Evolutionary conservation across 2,329 filamentous ascomycete genomes (phyloP), one percentile per base, ranked within the genome.

Genomic region (Sclerotinia glacialis): DNA sequence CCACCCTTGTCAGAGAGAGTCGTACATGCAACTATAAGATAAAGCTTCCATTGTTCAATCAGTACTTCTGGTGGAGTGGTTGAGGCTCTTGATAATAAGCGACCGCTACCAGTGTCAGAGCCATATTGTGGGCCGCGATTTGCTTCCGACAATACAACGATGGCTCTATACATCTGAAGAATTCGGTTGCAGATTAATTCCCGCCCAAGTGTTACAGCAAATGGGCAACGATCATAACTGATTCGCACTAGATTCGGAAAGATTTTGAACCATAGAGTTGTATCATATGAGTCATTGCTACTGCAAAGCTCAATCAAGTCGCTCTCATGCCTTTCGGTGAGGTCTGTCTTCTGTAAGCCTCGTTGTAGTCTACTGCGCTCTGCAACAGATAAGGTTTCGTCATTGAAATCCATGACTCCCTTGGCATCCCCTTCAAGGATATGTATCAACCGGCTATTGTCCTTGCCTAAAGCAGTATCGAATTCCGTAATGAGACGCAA

Each of bases 41-140:
- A 98, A 2, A 98, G 82, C 78, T 97, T 98, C 94, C 94, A 99
- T 76, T 99, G 95, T 78, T 98, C 96, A 67, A 99, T 87, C 67
- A 97, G 83, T 28, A 96, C 87, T 73, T 96, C 93, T 0, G 93
- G 91, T 23, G 93, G 90, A 0, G 89, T 89, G 3, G 87, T 89
- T 67, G 85, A 87, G 67, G 84, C 85, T 75, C 86, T 82, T 71
- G 80, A 71, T 12, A 74, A 69, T 31, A 76, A 63, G 9, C 75
- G 71, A 23, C 74, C 82, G 74, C 83, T 88, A 37, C 82, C 81
- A 8, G 83, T 80, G 59, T 88, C 85, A 23, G 71, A 74, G n/a
- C 87, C 87, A 70, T 90, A 86, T 72, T 88, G 84, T 18, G 86
- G 80, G 21, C 88, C 88, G 67, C 88, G 82, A 5, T 85, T 83